phyloP scores from a whole-genome alignment of 805 yeast genomes.

The Metschnikowia santaceciliae region DNA sequence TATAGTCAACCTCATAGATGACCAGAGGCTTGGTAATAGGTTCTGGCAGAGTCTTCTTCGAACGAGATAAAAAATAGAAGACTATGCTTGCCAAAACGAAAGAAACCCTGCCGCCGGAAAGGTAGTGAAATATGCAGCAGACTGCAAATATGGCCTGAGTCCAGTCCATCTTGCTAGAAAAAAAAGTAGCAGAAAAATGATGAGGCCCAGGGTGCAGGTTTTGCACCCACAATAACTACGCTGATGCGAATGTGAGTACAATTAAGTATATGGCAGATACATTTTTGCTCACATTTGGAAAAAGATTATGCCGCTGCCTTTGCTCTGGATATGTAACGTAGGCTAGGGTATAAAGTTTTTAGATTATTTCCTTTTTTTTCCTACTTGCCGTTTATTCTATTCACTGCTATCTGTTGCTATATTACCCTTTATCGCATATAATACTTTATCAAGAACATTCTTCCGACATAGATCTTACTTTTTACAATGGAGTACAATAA shows the following conservation, averaged over 20 bases:
- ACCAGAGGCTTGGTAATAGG: slow-evolving; percentile 25
- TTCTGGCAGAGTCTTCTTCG: not conserved
- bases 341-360: not conserved
- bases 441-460: not conserved
- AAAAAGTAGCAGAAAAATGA: slow-evolving; percentile 16
- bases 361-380: not conserved
- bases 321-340: not conserved
- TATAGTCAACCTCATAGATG: slow-evolving; percentile 41
- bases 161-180: slow-evolving; percentile 15
- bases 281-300: not conserved
- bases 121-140: slow-evolving; percentile 27
- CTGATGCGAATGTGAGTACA: slow-evolving; percentile 2
- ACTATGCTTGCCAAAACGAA: slow-evolving; percentile 24
- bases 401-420: slow-evolving; percentile 1
- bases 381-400: not conserved
- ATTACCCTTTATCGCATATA: not conserved
- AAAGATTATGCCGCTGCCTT: not conserved
- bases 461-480: not conserved
- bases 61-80: slow-evolving; percentile 4
- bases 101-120: slow-evolving; percentile 43
- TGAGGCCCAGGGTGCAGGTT: slow-evolving; percentile 18
- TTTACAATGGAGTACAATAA: not conserved
- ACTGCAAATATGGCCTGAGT: slow-evolving; percentile 15
- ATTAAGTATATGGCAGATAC: slow-evolving; percentile 3
- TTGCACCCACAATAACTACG: slow-evolving; percentile 16